phyloP scores from a whole-genome alignment of 75 land plant genomes.

The Picea sitchensis region DNA sequence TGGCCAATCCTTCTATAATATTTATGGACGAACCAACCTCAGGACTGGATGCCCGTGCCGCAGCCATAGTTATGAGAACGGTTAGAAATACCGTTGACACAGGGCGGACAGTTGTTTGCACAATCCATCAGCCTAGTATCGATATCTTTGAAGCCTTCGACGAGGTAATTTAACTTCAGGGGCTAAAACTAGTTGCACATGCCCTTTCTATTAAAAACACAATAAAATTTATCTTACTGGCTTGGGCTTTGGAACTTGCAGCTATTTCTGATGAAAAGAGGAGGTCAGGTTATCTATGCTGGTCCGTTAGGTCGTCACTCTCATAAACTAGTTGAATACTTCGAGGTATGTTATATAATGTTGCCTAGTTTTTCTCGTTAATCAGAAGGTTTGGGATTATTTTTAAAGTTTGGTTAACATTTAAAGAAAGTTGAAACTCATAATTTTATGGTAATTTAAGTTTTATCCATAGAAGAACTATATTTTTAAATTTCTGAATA shows the following conservation, averaged over 20 bases:
- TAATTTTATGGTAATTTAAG: no score
- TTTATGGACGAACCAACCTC: constrained; percentile 76
- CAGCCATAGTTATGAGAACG: constrained; percentile 70
- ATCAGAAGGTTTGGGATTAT: no score
- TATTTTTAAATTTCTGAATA: no score
- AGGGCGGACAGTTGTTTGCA: constrained; percentile 69
- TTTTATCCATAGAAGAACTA: no score
- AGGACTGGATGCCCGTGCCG: constrained; percentile 69
- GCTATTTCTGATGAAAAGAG: constrained; percentile 57
- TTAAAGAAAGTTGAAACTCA: no score
- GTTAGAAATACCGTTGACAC: constrained; percentile 68
- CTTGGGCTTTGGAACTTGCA: constrained; percentile 12
- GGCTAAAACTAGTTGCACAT: no score
- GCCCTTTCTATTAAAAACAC: no score
- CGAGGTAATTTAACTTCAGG: constrained; percentile 23
- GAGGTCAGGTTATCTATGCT: constrained; percentile 60
- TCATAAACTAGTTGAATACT: constrained; percentile 45
- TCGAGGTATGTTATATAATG: constrained; percentile 24
- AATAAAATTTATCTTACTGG: no score
- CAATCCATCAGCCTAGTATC: constrained; percentile 75
- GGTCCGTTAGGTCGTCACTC: constrained; percentile 49
- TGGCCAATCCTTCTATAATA: constrained; percentile 66
- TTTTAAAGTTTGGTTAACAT: no score
- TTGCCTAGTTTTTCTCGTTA: no score
- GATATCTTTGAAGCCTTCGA: constrained; percentile 72